Evolutionary conservation across 352 stramenopile genomes (phyloP).

Genomic region (Peronospora destructor): DNA sequence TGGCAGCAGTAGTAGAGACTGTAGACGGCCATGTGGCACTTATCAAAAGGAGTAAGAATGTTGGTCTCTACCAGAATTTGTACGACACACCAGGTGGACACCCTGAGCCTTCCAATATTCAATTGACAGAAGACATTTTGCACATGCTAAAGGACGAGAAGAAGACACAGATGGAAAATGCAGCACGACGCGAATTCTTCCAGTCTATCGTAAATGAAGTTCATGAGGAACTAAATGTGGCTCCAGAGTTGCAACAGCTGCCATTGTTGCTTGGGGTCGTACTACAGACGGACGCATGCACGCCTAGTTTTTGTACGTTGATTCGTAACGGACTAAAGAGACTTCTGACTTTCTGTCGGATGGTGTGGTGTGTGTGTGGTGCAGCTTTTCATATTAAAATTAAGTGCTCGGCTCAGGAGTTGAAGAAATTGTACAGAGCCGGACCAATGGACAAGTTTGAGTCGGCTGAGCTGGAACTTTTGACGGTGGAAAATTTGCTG

Average conservation of each 20-base stretch:
- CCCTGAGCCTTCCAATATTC: constrained; percentile 50
- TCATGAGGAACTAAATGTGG: constrained; percentile 74
- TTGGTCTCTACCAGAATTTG: constrained; percentile 69
- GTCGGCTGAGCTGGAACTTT: constrained; percentile 45
- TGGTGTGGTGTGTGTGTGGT: neutral
- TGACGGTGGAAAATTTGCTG: constrained; percentile 35
- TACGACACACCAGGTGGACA: constrained; percentile 75
- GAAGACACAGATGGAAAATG: constrained; percentile 22
- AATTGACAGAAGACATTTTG: constrained; percentile 29
- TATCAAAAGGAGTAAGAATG: constrained; percentile 52
- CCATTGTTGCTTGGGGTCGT: constrained; percentile 68
- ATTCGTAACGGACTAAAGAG: neutral
- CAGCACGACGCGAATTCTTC: constrained; percentile 47
- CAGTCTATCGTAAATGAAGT: constrained; percentile 67
- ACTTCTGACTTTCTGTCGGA: neutral
- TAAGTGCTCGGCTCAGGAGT: constrained; percentile 24
- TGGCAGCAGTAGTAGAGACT: constrained; percentile 66
- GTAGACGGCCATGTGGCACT: constrained; percentile 51
- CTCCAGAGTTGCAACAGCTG: constrained; percentile 26
- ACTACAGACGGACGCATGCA: constrained; percentile 56
- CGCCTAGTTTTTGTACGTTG: constrained; percentile 68
- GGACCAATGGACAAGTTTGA: constrained; percentile 54
- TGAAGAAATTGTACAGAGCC: constrained; percentile 35
- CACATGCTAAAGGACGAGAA: constrained; percentile 13
- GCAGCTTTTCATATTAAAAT: constrained; percentile 59